These are phyloP conservation scores for Eurotiales sp. DNA, from an alignment of 2,329 filamentous ascomycete genomes.

Conservation along the genomic window DNA sequence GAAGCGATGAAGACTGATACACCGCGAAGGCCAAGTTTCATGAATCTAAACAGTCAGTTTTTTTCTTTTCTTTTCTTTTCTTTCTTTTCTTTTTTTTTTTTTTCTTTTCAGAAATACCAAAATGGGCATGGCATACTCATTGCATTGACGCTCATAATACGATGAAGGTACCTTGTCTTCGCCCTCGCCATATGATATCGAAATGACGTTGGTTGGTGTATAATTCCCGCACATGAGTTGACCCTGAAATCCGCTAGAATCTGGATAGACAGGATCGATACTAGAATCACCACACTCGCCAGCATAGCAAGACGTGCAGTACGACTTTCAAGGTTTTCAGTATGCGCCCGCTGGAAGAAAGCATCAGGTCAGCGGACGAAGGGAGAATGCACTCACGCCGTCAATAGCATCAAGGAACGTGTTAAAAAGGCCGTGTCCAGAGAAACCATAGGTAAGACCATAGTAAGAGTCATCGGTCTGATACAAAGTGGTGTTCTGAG, in stretches of 20 bases:
- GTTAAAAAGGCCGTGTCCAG: slow-evolving; percentile 34
- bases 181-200: slow-evolving; percentile 54
- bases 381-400: slow-evolving; percentile 28
- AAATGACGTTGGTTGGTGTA: slow-evolving; percentile 54
- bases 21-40: slow-evolving; percentile 38
- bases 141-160: slow-evolving; percentile 51
- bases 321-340: slow-evolving; percentile 37
- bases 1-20: slow-evolving; percentile 30
- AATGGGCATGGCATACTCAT: slow-evolving; percentile 22
- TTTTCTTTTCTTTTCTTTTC: neutral
- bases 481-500: slow-evolving; percentile 50
- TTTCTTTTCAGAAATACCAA: too few relatives aligned
- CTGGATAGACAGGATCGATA: slow-evolving; percentile 51
- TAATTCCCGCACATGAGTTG: slow-evolving; percentile 33
- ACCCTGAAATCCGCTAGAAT: slow-evolving; percentile 43
- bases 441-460: slow-evolving; percentile 20
- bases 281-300: slow-evolving; percentile 49
- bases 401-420: slow-evolving; percentile 53
- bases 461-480: slow-evolving; percentile 49
- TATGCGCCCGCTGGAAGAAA: neutral
- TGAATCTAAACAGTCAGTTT: slow-evolving; percentile 2
- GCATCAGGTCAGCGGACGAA: neutral
- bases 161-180: slow-evolving; percentile 51
- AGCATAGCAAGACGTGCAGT: slow-evolving; percentile 50
- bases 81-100: too few relatives aligned